Evolutionary conservation across 1,284 basidiomycete genomes (phyloP), one percentile per base, ranked within the genome.

Genomic region (Austropuccinia psidii): DNA sequence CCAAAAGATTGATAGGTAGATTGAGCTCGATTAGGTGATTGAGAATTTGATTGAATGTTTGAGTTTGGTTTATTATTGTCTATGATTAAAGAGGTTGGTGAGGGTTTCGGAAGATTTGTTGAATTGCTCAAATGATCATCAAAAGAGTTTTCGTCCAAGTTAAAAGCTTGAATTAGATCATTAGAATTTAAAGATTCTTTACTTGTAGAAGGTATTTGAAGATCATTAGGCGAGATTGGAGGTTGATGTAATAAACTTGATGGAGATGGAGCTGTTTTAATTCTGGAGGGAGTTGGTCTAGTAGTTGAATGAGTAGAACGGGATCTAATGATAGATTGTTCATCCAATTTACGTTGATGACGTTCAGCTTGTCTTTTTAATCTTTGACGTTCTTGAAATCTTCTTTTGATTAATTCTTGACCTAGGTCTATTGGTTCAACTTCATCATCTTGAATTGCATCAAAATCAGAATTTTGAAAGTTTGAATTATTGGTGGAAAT

Each of bases 321-420:
- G 21, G 74, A 45, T 50, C 54, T 39, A 15, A 31, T 15, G 13
- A 54, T 50, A 39, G 43, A 33, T 29, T 70, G 60, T 50, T 75
- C 73, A 35, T 74, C 75, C 17, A 67, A 60, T 31, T 74, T 70
- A 65, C 75, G 75, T 45, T 54, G 45, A 24, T 55, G 47, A 4
- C 54, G 57, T 39, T 55, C 55, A 74, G 27, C 8, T 76, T 75
- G 43, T 19, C 73, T 78, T 75, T 80, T 80, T 54, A 81, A 79
- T 35, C 77, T 75, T 68, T 80, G 78, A 17, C 85, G 78, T 67
- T 84, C 84, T 75, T 82, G 82, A 80, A 84, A 83, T 33, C 85
- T 78, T 49, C 83, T 80, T 43, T 83, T 79, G 70, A 86, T 83
- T 9, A 86, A 82, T 76, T 83, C 83, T 74, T 85, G 84, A 8